These are phyloP conservation scores for Rickenella mellea DNA, from an alignment of 768 basidiomycete species.

Conservation along the genomic window DNA sequence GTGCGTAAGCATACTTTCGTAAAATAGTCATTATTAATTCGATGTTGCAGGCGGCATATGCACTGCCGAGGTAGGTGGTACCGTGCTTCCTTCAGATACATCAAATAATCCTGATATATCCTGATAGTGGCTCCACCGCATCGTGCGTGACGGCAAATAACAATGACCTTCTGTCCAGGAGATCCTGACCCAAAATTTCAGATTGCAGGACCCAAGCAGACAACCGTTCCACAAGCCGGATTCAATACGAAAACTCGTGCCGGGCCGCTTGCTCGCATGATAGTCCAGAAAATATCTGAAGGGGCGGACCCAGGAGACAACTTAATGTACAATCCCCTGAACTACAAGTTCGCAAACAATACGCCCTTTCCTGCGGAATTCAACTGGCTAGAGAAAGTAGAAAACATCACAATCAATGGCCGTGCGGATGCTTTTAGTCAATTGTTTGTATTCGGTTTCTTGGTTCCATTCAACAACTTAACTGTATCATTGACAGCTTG, in stretches of 20 bases:
- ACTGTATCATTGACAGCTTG: conserved; percentile 10
- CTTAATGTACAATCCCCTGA: conserved; percentile 40
- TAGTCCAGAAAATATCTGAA: conserved; percentile 33
- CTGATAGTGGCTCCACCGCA: conserved; percentile 30
- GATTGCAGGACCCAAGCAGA: conserved; percentile 42
- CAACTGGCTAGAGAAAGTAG: conserved; percentile 39
- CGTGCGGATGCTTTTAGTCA: conserved; percentile 43
- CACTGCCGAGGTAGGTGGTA: conserved; percentile 40
- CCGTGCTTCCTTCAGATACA: background rate
- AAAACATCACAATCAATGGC: conserved; percentile 35
- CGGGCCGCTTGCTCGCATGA: conserved; percentile 38
- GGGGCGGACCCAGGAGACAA: conserved; percentile 34
- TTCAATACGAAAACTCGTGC: conserved; percentile 40
- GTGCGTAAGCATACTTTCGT: conserved; percentile 1
- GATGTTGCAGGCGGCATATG: conserved; percentile 37
- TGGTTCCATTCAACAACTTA: background rate
- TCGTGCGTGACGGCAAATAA: conserved; percentile 15
- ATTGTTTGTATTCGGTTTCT: conserved; percentile 8
- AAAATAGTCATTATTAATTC: background rate
- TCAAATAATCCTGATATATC: background rate
- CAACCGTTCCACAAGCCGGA: conserved; percentile 45
- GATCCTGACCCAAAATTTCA: conserved; percentile 2
- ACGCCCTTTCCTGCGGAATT: conserved; percentile 27
- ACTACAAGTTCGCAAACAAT: conserved; percentile 40
- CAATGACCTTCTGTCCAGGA: background rate